Base-by-base conservation (phyloP, 2,329 filamentous ascomycete species). In the Scytalidium lignicola region DNA sequence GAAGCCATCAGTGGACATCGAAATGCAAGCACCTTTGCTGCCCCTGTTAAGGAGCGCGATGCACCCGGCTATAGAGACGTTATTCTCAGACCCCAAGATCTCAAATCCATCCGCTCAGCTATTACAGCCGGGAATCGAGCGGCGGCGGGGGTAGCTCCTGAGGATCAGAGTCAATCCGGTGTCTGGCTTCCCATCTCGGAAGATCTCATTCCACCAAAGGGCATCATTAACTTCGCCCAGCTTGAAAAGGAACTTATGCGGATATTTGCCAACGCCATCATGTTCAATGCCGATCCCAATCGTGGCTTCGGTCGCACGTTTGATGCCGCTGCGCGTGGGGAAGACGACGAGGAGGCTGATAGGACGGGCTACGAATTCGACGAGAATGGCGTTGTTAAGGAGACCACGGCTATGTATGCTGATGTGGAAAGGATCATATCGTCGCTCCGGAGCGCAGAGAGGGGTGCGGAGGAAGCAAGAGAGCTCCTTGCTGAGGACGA, bases 181-280 rank as follows among this genome's bases (percentile, higher is more conserved):
- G 72, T 87, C 18, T 80, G 78, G 74, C 70, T 92, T 6, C 82
- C 87, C 8, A 78, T 87, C 49, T 86, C 80, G 2, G 79, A 85
- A 44, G 89, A 96, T 50, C 74, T 96, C 21, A 76, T 92, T 2
- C 89, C 92, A 2, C 92, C 93, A 0, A 88, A 84, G 59, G 89
- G 85, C 18, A 96, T 97, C 59, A 88, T 97, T 67, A 97, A 97
- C 67, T 91, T 88, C 45, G 83, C 86, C 1, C 93, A 97, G 65
- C 76, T 97, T 15, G 92, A 97, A 68, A 89, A 90, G 57, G 92
- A 97, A 66, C 74, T 97, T 10, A 89, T 95, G 59, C 88, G 95
- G 60, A 96, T 97, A 88, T 96, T 97, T 66, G 90, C 90, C 57
- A 97, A 97, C 62, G 92, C 93, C 17, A 87, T 96, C 68, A 97